phyloP scores from a whole-genome alignment of 805 yeast genomes.

The Ogataea saltuana region DNA sequence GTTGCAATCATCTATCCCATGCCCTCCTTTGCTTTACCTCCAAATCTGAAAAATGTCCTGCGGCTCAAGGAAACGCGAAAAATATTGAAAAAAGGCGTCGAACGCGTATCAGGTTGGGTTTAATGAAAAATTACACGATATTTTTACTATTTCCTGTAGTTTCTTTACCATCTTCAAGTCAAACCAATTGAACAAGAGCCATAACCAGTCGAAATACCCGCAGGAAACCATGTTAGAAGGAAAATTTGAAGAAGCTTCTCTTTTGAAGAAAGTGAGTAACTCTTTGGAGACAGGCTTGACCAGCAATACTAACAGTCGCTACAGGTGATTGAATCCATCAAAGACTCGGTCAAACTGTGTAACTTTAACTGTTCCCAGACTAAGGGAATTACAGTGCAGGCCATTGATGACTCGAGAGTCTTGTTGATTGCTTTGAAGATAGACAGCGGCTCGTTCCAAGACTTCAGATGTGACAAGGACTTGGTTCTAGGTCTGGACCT shows the following conservation, averaged over 20 bases:
- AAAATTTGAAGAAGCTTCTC: slow-evolving; percentile 88
- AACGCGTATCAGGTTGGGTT: slow-evolving; percentile 5
- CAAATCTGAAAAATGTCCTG: no score
- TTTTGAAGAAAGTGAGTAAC: slow-evolving; percentile 69
- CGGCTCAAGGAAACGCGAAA: slow-evolving; percentile 6
- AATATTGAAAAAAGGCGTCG: not conserved
- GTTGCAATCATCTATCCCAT: not conserved
- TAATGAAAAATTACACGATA: slow-evolving; percentile 4
- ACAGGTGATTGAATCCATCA: slow-evolving; percentile 83
- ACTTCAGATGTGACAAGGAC: slow-evolving; percentile 93
- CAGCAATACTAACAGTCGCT: slow-evolving; percentile 4
- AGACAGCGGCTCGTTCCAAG: slow-evolving; percentile 84
- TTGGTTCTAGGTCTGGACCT: slow-evolving; percentile 90
- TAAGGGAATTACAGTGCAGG: slow-evolving; percentile 89
- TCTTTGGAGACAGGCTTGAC: not conserved
- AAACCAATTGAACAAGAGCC: not conserved
- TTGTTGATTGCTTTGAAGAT: slow-evolving; percentile 84
- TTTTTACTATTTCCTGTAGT: no score
- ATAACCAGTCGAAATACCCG: not conserved
- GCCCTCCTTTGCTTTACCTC: not conserved
- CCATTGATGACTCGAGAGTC: slow-evolving; percentile 96
- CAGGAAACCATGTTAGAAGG: slow-evolving; percentile 81
- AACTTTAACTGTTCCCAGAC: slow-evolving; percentile 95
- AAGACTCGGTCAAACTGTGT: slow-evolving; percentile 92
- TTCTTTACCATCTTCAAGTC: not conserved